Percentiles rank a stretch among this genome's conserved stretches.
Conservation (phyloP, 140 eudicot species). For the Flaveria floridana region DNA sequence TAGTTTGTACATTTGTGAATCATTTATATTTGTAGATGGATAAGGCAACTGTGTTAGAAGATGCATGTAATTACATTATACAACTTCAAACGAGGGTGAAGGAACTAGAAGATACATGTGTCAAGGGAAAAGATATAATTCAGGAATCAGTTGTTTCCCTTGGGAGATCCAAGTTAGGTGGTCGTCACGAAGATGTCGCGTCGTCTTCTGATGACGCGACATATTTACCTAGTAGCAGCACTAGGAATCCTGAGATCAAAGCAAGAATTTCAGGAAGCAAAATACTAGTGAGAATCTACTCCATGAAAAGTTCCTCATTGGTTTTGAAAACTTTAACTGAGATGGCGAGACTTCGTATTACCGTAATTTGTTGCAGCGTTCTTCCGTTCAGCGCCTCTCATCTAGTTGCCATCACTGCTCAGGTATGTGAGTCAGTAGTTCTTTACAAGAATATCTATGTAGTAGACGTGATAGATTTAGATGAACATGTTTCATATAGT, state of each 20-base stretch:
- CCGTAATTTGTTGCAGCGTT: constrained; percentile 31
- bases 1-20: not conserved
- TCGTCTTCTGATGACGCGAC: constrained; percentile 28
- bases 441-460: not conserved
- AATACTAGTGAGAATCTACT: constrained; percentile 44
- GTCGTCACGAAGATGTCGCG: constrained; percentile 25
- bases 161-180: constrained; percentile 11
- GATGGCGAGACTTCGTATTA: constrained; percentile 41
- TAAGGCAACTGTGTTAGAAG: constrained; percentile 58
- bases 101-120: constrained; percentile 38
- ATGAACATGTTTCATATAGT: not conserved
- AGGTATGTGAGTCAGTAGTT: constrained; percentile 37
- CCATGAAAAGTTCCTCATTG: constrained; percentile 29
- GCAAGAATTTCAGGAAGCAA: constrained; percentile 35
- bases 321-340: constrained; percentile 35
- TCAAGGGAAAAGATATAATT: constrained; percentile 27
- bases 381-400: constrained; percentile 38
- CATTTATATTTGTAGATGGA: constrained; percentile 38
- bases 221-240: constrained; percentile 18
- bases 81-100: constrained; percentile 50
- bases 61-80: constrained; percentile 44
- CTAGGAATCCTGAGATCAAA: constrained; percentile 28
- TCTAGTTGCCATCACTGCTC: constrained; percentile 42
- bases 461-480: not conserved
- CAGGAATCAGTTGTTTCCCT: constrained; percentile 22